Conservation (phyloP, 345 rosid species). For the Brassica rapa region DNA sequence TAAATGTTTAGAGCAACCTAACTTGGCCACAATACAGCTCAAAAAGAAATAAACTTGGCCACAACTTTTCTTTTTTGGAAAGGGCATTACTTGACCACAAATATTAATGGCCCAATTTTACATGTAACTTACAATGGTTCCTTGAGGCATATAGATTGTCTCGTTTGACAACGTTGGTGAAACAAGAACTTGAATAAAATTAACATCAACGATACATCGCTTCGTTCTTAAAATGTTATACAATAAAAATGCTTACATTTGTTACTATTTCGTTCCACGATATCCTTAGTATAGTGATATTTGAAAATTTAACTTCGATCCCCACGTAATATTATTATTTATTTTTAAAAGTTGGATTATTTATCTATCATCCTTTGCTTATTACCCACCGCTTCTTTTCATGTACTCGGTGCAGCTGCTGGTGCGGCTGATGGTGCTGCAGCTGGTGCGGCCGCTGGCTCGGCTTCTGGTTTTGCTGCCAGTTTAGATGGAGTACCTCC, state of each 20-base stretch:
- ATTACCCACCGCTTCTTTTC: background rate
- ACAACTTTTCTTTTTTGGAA: background rate
- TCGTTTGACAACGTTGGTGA: background rate
- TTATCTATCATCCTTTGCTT: background rate
- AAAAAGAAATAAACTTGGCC: background rate
- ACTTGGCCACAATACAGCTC: background rate
- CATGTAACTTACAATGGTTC: background rate
- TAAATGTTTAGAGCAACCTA: background rate
- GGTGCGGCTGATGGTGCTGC: background rate
- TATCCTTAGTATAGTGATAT: background rate
- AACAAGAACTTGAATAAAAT: background rate
- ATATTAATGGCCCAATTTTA: background rate
- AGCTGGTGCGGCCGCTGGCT: background rate
- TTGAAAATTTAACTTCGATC: background rate
- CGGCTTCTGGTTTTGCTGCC: background rate
- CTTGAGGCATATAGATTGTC: background rate
- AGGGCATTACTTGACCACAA: background rate
- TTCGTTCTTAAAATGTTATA: background rate
- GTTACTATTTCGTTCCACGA: slow-evolving; percentile 1
- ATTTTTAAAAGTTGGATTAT: background rate
- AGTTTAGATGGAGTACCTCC: background rate
- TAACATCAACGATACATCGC: slow-evolving; percentile 4
- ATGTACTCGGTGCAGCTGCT: background rate
- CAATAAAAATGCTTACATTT: slow-evolving; percentile 10
- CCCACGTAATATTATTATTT: background rate